Base-by-base conservation (phyloP, 2,329 filamentous ascomycete species). In the Knufia petricola region DNA sequence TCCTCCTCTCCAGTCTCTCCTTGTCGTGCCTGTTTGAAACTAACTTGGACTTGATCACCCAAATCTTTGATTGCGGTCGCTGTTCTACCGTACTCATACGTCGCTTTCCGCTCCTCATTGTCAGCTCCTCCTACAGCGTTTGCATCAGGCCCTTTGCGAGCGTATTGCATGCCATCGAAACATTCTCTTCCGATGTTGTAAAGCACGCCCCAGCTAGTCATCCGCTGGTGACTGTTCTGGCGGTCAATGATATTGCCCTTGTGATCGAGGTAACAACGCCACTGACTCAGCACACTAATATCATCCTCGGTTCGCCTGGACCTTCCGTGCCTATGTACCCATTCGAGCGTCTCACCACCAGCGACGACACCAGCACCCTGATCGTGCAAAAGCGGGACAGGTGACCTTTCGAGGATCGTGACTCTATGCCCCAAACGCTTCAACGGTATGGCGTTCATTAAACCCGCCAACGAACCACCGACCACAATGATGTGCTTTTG, bases 321-420 rank as follows among this genome's bases (percentile, higher is more conserved):
- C 20, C 61, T 61, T 43, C 70, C 68, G 52, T 72, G 69, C 10
- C 61, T 55, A 37, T 64, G 52, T 55, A 73, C 66, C 54, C 71
- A 70, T 3, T 61, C 60, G 19, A 69, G 65, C 0, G 65, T 66
- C 40, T 72, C 66, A 7, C 66, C 65, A 0, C 70, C 69, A 0
- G 70, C 70, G 0, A 73, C 70, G 21, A 74, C 69, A 2, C 71
- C 71, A 3, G 71, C 70, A 6, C 71, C 71, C 59, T 73, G 70
- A 50, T 72, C 67, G 51, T 72, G 69, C 4, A 73, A 59, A n/a
- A 73, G 55, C 0, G 63, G 52, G n/a, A 31, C 64, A 0, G 66
- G 62, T 30, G 69, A 69, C 15, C 70, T 67, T 54, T 74, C 70
- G 2, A 73, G 60, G 34, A 71, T 69, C 1, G 65, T 69, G 3